Percentiles rank a stretch among this genome's conserved stretches.
Evolutionary conservation across 2,329 filamentous ascomycete genomes (phyloP).

Genomic region (Pseudocercospora macadamiae): DNA sequence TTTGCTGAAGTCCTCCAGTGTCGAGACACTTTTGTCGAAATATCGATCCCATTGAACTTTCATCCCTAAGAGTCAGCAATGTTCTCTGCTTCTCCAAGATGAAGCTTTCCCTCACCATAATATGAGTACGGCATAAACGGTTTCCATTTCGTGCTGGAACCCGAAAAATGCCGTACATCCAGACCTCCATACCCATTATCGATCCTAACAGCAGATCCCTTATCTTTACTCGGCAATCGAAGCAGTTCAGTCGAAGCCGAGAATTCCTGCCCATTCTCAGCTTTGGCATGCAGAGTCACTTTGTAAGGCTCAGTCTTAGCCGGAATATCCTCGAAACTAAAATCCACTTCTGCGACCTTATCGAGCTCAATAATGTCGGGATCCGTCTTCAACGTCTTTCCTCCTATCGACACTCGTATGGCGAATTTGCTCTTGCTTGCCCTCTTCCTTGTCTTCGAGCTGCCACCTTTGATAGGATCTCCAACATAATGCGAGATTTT

Average conservation of each 20-base stretch:
- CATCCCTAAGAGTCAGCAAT: too few relatives aligned
- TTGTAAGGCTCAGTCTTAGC: constrained; percentile 35
- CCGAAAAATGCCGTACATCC: background rate
- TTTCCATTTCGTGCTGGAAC: constrained; percentile 33
- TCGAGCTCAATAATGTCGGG: constrained; percentile 31
- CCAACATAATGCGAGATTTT: constrained; percentile 44
- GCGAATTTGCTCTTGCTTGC: background rate
- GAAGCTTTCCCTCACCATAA: too few relatives aligned
- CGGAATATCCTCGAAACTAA: background rate
- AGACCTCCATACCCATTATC: constrained; percentile 52
- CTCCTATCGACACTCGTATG: constrained; percentile 27
- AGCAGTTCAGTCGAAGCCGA: constrained; percentile 41
- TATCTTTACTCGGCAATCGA: constrained; percentile 43
- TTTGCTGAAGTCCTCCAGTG: constrained; percentile 42
- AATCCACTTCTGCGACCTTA: background rate
- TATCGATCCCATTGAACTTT: constrained; percentile 42
- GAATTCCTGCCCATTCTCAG: constrained; percentile 39
- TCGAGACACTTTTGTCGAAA: constrained; percentile 36
- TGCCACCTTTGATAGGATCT: constrained; percentile 10
- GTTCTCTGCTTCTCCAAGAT: too few relatives aligned
- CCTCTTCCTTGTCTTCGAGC: background rate
- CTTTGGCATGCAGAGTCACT: constrained; percentile 40
- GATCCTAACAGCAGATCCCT: constrained; percentile 48
- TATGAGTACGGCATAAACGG: constrained; percentile 50
- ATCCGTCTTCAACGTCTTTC: background rate